Conservation (phyloP, 2,329 filamentous ascomycete genomes). For the Fusarium piperis region DNA sequence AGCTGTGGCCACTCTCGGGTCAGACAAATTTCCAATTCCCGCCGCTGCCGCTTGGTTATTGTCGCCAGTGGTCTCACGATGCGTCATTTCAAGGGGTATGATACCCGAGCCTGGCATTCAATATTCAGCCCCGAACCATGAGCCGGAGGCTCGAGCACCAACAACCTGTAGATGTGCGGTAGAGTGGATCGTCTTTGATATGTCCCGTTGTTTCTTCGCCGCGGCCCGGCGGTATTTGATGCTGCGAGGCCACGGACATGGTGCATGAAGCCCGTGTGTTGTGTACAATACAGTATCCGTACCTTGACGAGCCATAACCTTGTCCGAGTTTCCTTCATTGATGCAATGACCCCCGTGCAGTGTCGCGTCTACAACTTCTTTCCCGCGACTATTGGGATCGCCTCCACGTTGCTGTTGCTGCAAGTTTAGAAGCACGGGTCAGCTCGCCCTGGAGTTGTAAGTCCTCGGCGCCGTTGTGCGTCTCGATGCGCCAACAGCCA, state of each 20-base stretch:
- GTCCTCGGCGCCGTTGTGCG: not conserved
- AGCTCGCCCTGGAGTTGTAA: not conserved
- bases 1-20: not conserved
- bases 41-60: not conserved
- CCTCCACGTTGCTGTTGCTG: not conserved
- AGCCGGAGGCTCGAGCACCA: not conserved
- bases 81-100: not conserved
- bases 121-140: not conserved
- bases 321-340: not conserved
- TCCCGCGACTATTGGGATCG: not conserved
- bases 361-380: not conserved
- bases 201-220: not conserved
- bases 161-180: not conserved
- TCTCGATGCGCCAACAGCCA: not conserved
- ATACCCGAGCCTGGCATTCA: not conserved
- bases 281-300: not conserved
- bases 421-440: not conserved
- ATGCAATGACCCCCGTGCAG: not conserved
- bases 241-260: not conserved
- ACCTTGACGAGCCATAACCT: not conserved
- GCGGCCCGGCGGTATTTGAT: not conserved
- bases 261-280: not conserved
- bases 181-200: not conserved
- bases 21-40: not conserved
- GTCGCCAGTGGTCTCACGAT: not conserved